Evolutionary conservation across 1,284 basidiomycete species (phyloP), one percentile per base, ranked within the genome.

Genomic region (Apiotrichum veenhuisii): DNA sequence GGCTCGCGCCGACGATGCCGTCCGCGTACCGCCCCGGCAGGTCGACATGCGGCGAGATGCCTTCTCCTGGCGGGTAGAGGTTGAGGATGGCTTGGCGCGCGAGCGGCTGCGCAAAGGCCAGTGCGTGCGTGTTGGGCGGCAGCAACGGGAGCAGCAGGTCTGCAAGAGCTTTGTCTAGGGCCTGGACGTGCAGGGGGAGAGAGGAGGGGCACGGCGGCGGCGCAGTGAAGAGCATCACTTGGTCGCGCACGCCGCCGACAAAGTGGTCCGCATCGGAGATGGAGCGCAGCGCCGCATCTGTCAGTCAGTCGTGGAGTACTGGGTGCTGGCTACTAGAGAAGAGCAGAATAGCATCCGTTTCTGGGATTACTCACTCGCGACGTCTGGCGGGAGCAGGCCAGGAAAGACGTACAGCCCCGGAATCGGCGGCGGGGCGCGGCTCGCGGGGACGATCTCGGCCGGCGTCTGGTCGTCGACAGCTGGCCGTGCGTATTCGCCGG

Each of bases 31-130:
- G 70, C 22, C 70, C 52, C 4, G 74, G 72, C 2, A 81, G 71
- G 57, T 81, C 79, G 25, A 80, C 60, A 54, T 81, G 80, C 1
- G 77, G 64, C 0, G 72, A 56, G 46, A 81, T 78, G 3, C 80
- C 80, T 52, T 75, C 53, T 22, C 77, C 77, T 0, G 77, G 73
- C 0, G 59, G 61, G 58, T 81, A 81, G 20, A 78, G 70, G 64
- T 81, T 81, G 52, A 80, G 63, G 48, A 81, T 81, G 22, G 74
- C 66, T 55, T 77, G 76, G 20, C 75, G 52, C 2, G 67, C 65
- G 12, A 74, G 60, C 2, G 34, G 44, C 45, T 73, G 71, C 1
- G 55, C 18, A 51, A 75, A 72, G 10, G 70, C 48, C 0, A 58
- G 52, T 2, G 20, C 10, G 22, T 40, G 47, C 0, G 46, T 47